Conservation (phyloP, 78 protist species). For the Planoprotostelium fungivorum region DNA sequence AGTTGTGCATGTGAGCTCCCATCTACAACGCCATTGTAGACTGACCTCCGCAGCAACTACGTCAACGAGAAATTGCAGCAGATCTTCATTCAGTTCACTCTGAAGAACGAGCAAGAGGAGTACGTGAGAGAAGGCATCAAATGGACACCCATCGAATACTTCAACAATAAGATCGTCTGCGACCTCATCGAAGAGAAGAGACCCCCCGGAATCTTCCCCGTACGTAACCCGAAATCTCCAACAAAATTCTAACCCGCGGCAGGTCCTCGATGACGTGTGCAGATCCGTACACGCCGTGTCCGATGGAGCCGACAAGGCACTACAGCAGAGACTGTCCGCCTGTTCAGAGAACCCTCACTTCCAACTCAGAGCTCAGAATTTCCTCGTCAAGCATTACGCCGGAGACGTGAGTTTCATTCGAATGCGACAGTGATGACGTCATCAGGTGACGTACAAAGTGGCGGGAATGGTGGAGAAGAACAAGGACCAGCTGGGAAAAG, state of each 20-base stretch:
- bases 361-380: slow-evolving; percentile 32
- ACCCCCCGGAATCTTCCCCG: slow-evolving; percentile 21
- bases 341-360: slow-evolving; percentile 51
- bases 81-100: slow-evolving; percentile 82
- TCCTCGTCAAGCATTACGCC: slow-evolving; percentile 86
- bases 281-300: slow-evolving; percentile 75
- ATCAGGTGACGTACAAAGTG: slow-evolving; percentile 48
- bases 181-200: slow-evolving; percentile 74
- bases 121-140: slow-evolving; percentile 81
- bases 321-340: slow-evolving; percentile 9
- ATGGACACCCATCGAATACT: slow-evolving; percentile 81
- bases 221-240: too few species aligned
- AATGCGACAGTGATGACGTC: slow-evolving; percentile 1
- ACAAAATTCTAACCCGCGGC: neutral
- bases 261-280: slow-evolving; percentile 39
- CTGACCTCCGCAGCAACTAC: slow-evolving; percentile 62
- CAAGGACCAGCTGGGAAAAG: slow-evolving; percentile 81
- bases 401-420: slow-evolving; percentile 67
- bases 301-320: slow-evolving; percentile 43
- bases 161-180: slow-evolving; percentile 76
- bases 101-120: slow-evolving; percentile 84
- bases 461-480: slow-evolving; percentile 81
- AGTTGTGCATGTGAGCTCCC: slow-evolving; percentile 89
- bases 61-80: slow-evolving; percentile 92
- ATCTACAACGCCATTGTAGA: neutral